A percentile compares a stretch with the other conserved stretches of the same genome.
phyloP scores from a whole-genome alignment of 2,329 filamentous ascomycete species.

The Calonectria ilicicola region DNA sequence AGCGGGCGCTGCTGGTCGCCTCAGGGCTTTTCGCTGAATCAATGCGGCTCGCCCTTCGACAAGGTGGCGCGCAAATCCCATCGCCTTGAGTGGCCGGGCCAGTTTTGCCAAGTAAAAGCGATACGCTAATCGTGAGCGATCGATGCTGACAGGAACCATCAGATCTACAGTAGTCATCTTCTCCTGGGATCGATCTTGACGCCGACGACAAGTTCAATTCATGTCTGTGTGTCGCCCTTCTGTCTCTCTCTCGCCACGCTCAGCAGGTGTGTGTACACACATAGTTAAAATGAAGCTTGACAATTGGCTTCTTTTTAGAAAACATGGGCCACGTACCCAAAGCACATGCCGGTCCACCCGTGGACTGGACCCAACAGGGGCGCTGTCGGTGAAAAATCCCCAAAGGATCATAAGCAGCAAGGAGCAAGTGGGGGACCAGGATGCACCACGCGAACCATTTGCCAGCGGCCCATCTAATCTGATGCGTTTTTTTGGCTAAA shows the following conservation, averaged over 20 bases:
- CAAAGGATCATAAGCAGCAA: not conserved
- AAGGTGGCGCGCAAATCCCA: not conserved
- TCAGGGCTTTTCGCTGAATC: not conserved
- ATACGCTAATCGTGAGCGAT: not conserved
- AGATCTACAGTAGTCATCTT: not conserved
- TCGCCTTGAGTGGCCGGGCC: not conserved
- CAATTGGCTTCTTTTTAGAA: not conserved
- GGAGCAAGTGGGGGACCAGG: not conserved
- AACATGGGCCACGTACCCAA: not conserved
- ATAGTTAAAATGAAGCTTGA: conserved; percentile 7
- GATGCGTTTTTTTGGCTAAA: not conserved
- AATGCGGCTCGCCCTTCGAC: not conserved
- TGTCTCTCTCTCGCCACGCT: not conserved
- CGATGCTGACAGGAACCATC: not conserved
- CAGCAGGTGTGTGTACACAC: not conserved
- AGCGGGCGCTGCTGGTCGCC: not conserved
- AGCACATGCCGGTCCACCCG: not conserved
- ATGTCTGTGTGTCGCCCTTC: not conserved
- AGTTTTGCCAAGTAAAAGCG: not conserved
- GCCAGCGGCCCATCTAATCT: not conserved
- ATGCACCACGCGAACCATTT: not conserved
- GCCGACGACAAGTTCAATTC: not conserved
- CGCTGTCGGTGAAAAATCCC: not conserved
- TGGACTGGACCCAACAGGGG: not conserved
- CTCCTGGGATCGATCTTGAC: not conserved